A percentile compares a stretch with the other conserved stretches of the same genome.
phyloP scores from a whole-genome alignment of 2,329 filamentous ascomycete genomes.

The Chalara sp. region DNA sequence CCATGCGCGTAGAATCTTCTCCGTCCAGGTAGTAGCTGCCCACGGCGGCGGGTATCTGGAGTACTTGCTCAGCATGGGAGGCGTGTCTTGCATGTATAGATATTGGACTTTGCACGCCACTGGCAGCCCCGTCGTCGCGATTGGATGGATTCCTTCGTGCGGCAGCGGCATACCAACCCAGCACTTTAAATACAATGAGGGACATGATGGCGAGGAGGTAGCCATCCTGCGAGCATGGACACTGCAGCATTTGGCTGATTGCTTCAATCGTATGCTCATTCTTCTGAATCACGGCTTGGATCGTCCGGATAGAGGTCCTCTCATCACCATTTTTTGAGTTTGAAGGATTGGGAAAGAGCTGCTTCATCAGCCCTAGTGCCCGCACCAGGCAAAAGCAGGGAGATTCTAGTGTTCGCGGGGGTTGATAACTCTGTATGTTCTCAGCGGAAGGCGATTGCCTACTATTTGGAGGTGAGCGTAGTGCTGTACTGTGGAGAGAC shows the following conservation, averaged over 20 bases:
- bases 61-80: neutral
- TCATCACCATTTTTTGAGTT: neutral
- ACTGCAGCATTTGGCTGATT: neutral
- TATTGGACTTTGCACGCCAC: neutral
- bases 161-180: neutral
- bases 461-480: too few relatives aligned
- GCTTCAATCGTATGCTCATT: neutral
- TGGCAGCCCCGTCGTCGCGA: neutral
- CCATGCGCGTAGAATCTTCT: neutral
- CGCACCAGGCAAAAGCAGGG: slow-evolving; percentile 15
- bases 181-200: neutral
- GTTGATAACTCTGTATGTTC: neutral
- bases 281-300: neutral
- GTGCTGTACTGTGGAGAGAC: too few relatives aligned
- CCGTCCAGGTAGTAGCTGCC: neutral
- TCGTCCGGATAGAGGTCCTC: neutral
- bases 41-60: neutral
- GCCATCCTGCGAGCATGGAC: neutral
- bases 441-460: neutral
- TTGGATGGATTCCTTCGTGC: neutral
- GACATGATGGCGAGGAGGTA: neutral
- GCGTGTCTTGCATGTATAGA: neutral
- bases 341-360: slow-evolving; percentile 14
- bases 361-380: slow-evolving; percentile 19
- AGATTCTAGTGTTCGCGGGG: neutral